Evolutionary conservation across 2,329 filamentous ascomycete species (phyloP).

Genomic region (Exophiala sideris): DNA sequence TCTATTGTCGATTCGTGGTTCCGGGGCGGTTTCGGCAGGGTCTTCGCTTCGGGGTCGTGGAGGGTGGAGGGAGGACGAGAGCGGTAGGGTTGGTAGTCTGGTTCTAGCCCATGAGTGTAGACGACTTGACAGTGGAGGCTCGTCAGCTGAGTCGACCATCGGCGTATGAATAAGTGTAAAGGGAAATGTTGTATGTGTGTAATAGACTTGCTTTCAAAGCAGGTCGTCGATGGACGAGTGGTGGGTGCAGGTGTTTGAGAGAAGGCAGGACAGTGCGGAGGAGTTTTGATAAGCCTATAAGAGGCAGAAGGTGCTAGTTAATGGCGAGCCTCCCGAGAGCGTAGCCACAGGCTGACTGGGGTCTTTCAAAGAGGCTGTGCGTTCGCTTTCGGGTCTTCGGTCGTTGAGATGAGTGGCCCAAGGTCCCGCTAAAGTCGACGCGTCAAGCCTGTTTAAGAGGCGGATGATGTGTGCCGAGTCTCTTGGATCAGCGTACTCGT

Average conservation of each 20-base stretch:
- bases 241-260: slow-evolving; percentile 3
- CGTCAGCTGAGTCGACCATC: slow-evolving; percentile 56
- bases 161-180: slow-evolving; percentile 28
- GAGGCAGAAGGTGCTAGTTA: not conserved
- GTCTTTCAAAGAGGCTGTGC: not conserved
- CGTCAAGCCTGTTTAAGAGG: slow-evolving; percentile 3
- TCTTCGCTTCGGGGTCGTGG: slow-evolving; percentile 15
- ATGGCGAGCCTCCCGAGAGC: not conserved
- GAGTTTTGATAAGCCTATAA: slow-evolving; percentile 1
- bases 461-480: slow-evolving; percentile 14
- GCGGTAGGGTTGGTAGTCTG: slow-evolving; percentile 40
- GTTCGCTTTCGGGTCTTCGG: not conserved
- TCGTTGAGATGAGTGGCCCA: not conserved
- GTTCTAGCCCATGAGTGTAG: slow-evolving; percentile 47
- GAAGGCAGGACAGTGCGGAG: slow-evolving; percentile 5
- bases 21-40: slow-evolving; percentile 17
- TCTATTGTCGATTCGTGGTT: slow-evolving; percentile 18
- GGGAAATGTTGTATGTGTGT: slow-evolving; percentile 18
- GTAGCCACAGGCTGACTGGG: not conserved
- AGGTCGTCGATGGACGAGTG: slow-evolving; percentile 12
- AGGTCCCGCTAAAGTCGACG: not conserved
- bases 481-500: not conserved
- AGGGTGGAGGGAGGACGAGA: slow-evolving; percentile 14
- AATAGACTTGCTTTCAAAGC: slow-evolving; percentile 27
- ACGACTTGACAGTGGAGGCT: slow-evolving; percentile 50